Evolutionary conservation across 2,329 filamentous ascomycete species (phyloP).

Genomic region (Colletotrichum trifolii): DNA sequence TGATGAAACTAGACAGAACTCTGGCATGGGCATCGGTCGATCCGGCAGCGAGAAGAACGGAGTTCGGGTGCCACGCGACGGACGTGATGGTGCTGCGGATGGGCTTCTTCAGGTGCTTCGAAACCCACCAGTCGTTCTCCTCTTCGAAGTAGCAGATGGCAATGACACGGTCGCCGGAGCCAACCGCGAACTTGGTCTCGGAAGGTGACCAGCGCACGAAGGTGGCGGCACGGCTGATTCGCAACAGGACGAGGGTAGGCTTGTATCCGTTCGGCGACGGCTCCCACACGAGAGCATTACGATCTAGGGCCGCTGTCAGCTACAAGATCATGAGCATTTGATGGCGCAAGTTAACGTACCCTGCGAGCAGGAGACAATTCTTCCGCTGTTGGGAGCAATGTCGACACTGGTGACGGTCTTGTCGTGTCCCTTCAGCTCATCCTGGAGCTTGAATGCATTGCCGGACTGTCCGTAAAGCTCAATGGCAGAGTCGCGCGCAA

Average conservation of each 20-base stretch:
- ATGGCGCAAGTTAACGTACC: constrained; percentile 60
- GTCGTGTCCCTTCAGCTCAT: constrained; percentile 95
- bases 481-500: constrained; percentile 89
- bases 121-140: constrained; percentile 99
- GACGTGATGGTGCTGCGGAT: constrained; percentile 97
- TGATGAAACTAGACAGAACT: constrained; percentile 96
- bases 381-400: constrained; percentile 88
- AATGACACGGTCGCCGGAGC: constrained; percentile 94
- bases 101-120: constrained; percentile 99
- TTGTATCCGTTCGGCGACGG: constrained; percentile 93
- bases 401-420: constrained; percentile 97
- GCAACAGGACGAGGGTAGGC: constrained; percentile 93
- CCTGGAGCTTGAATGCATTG: constrained; percentile 82
- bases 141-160: constrained; percentile 99
- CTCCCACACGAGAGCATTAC: constrained; percentile 98
- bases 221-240: constrained; percentile 96
- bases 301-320: constrained; percentile 67
- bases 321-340: neutral
- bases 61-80: constrained; percentile 97
- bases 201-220: constrained; percentile 98
- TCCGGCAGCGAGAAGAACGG: constrained; percentile 90
- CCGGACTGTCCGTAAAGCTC: constrained; percentile 85
- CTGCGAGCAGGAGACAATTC: constrained; percentile 98
- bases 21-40: constrained; percentile 97
- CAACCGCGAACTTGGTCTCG: constrained; percentile 97